These are phyloP conservation scores for Santalum album DNA, from an alignment of 164 flowering plant genomes.

Conservation along the genomic window DNA sequence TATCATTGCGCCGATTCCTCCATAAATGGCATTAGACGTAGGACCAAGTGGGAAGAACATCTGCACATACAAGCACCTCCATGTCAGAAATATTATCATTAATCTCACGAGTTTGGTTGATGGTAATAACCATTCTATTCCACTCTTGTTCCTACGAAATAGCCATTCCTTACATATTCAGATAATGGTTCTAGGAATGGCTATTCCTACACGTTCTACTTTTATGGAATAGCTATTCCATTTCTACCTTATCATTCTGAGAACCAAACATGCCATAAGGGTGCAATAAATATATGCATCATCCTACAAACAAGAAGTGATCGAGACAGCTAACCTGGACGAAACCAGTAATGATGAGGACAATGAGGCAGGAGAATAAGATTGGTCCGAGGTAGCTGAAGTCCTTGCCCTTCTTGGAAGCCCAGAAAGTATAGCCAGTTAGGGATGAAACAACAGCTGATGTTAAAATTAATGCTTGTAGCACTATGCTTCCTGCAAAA, in stretches of 20 bases:
- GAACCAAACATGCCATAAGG: no score
- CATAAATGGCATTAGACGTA: constrained; percentile 51
- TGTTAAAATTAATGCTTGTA: constrained; percentile 82
- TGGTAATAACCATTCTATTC: no score
- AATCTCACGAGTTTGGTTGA: no score
- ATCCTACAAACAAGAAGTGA: not conserved
- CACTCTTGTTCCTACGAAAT: no score
- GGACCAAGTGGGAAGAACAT: constrained; percentile 89
- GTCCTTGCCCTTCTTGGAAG: constrained; percentile 95
- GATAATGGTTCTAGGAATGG: no score
- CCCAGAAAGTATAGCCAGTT: constrained; percentile 98
- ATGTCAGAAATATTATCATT: no score
- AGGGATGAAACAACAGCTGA: constrained; percentile 75
- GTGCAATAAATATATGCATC: no score
- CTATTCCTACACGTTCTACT: no score
- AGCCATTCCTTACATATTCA: no score
- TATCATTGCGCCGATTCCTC: constrained; percentile 70
- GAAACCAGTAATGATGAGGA: constrained; percentile 61
- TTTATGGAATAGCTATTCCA: no score
- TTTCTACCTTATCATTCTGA: no score
- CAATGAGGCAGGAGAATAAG: constrained; percentile 66
- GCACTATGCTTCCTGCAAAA: constrained; percentile 77
- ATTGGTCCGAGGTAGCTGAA: constrained; percentile 92
- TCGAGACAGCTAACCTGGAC: constrained; percentile 49
- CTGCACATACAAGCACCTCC: constrained; percentile 29